Conservation (phyloP, 1,284 basidiomycete species). For the Anthracocystis panici-leucophaei region DNA sequence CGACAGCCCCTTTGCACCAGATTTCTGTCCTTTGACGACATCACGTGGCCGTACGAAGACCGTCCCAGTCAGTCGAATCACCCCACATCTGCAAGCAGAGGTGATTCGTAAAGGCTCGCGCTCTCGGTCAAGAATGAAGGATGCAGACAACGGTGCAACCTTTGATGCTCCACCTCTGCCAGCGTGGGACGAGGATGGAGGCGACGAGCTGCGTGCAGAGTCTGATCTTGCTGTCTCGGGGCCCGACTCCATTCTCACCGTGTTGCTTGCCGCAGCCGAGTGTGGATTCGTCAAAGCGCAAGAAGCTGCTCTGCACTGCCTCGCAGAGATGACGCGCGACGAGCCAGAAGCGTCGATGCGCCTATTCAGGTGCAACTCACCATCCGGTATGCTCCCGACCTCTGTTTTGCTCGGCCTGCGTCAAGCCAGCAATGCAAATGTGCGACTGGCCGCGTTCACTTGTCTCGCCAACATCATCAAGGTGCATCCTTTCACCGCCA, state of each 20-base stretch:
- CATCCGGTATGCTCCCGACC: constrained; percentile 54
- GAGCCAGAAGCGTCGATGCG: constrained; percentile 33
- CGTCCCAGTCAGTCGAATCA: background rate
- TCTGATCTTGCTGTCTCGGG: constrained; percentile 11
- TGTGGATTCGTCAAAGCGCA: constrained; percentile 57
- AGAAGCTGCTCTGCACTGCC: constrained; percentile 59
- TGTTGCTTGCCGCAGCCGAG: constrained; percentile 54
- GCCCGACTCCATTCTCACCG: constrained; percentile 28
- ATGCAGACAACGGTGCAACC: constrained; percentile 14
- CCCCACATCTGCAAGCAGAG: constrained; percentile 35
- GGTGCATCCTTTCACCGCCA: constrained; percentile 54
- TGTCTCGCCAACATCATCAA: constrained; percentile 63
- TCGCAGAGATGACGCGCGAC: constrained; percentile 55
- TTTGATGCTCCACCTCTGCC: constrained; percentile 31
- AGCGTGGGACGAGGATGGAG: constrained; percentile 40
- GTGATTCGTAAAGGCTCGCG: constrained; percentile 50
- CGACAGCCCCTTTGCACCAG: constrained; percentile 32
- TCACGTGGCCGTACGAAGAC: constrained; percentile 24
- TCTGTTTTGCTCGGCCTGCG: constrained; percentile 56
- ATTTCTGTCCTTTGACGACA: background rate
- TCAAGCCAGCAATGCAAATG: constrained; percentile 39
- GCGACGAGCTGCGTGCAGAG: constrained; percentile 12
- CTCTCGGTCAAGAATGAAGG: constrained; percentile 37
- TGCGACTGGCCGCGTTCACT: constrained; percentile 62
- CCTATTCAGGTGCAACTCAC: constrained; percentile 40